phyloP scores from a whole-genome alignment of 2,329 filamentous ascomycete species.

The Aureobasidium melanogenum region DNA sequence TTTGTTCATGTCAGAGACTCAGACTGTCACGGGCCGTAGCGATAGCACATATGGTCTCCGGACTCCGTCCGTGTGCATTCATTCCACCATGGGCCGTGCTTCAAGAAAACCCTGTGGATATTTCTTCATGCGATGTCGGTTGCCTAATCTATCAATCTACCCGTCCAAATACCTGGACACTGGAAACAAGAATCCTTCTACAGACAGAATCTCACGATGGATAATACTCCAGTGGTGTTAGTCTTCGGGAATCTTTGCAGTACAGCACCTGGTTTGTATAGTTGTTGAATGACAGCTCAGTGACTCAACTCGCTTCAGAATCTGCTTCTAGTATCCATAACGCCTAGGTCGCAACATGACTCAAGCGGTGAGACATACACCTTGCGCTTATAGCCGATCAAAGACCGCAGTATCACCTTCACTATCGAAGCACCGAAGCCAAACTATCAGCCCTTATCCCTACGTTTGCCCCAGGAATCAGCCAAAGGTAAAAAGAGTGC shows the following conservation, averaged over 20 bases:
- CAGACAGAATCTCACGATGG: background rate
- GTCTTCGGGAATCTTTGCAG: no score
- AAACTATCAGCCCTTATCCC: background rate
- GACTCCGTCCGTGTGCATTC: background rate
- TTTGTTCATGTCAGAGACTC: background rate
- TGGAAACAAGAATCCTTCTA: background rate
- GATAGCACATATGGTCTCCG: background rate
- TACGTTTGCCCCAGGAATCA: background rate
- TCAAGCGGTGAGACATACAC: conserved; percentile 6
- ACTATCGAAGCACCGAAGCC: background rate
- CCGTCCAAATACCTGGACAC: background rate
- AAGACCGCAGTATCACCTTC: background rate
- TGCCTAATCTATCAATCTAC: background rate
- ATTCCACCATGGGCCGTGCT: background rate
- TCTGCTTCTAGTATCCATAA: background rate
- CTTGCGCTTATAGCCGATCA: background rate
- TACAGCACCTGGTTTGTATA: background rate
- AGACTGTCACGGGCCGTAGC: background rate
- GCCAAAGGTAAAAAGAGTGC: background rate
- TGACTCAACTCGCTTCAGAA: background rate
- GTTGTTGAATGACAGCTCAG: background rate
- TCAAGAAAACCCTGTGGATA: background rate
- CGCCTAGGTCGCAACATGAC: background rate
- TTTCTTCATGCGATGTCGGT: background rate
- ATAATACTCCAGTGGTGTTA: no score